phyloP scores from a whole-genome alignment of 768 basidiomycete genomes.

The Boletus barrowsii region DNA sequence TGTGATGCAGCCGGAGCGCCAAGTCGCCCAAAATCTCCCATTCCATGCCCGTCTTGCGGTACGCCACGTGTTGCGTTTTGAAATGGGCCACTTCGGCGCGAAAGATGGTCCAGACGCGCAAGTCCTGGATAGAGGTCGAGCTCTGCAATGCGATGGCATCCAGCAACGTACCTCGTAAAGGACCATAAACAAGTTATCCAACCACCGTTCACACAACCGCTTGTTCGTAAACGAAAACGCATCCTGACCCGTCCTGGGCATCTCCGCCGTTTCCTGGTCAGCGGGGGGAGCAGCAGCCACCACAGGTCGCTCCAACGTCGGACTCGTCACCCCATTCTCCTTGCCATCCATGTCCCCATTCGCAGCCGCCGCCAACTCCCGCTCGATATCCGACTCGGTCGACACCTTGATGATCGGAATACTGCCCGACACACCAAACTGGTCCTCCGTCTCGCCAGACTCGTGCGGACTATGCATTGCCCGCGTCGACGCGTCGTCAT shows the following conservation, averaged over 20 bases:
- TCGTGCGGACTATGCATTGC: slow-evolving; percentile 24
- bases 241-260: slow-evolving; percentile 42
- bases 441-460: too few species aligned
- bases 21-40: slow-evolving; percentile 99
- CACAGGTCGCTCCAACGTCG: slow-evolving; percentile 40
- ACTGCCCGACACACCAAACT: slow-evolving; percentile 9
- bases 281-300: slow-evolving; percentile 38
- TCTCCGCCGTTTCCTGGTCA: slow-evolving; percentile 21
- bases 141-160: not conserved
- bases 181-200: slow-evolving; percentile 98
- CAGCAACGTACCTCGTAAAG: slow-evolving; percentile 75
- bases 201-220: slow-evolving; percentile 94
- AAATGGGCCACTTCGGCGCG: slow-evolving; percentile 98
- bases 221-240: slow-evolving; percentile 94
- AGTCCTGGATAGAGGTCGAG: slow-evolving; percentile 48
- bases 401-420: slow-evolving; percentile 82
- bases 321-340: slow-evolving; percentile 28
- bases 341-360: slow-evolving; percentile 18
- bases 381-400: slow-evolving; percentile 59
- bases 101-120: slow-evolving; percentile 99
- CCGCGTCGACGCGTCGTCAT: slow-evolving; percentile 71
- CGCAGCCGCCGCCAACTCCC: slow-evolving; percentile 34
- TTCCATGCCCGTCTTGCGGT: slow-evolving; percentile 93
- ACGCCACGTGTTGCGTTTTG: slow-evolving; percentile 97
- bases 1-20: slow-evolving; percentile 90